Base-by-base conservation (phyloP, 2,329 filamentous ascomycete species). In the Aspergillus cejpii region DNA sequence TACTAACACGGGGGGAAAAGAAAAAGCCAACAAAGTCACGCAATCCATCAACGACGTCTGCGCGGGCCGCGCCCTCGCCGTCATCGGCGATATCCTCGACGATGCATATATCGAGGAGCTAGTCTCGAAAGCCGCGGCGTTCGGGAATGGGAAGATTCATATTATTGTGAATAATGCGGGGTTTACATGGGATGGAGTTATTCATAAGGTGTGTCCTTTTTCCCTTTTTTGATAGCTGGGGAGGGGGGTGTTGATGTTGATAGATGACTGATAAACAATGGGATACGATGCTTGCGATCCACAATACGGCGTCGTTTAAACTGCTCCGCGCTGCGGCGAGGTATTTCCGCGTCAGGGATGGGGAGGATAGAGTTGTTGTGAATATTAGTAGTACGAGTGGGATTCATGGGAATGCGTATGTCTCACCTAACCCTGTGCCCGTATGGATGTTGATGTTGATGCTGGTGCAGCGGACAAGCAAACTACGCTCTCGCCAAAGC, bases 101-200 rank as follows among this genome's bases (percentile, higher is more conserved):
- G 73, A 79, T 37, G 70, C 74, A 15, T 91, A 92, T 67, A 76
- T 90, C 61, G 75, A 80, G 48, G 71, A 74, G 7, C 77, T 94
- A n/a, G 80, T 94, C 20, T 74, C 81, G 61, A 79, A 81, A 60
- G 77, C 87, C 0, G 88, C 86, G 1, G 83, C 83, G 38, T 94
- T 94, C 61, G 89, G 89, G 47, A 73, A 77, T 52, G 88, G 87
- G 60, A 94, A 94, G 74, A 89, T 95, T 51, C 85, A 94, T 66
- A 85, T 92, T 63, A 84, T 94, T 45, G 85, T 94, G 48, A 94
- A 94, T 69, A 94, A 94, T 64, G 89, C 88, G 0, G 88, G 87
- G 33, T 94, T 87, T 69, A 94, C 89, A 1, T 94, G 88, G 87
- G 89, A 95, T 65, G 89, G 84, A 5, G 87, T 94, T 29, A 88